Conservation (phyloP, 129 eudicot genomes). For the Daucus carota region DH1_v3.0 NC_030389.2:8020001-8020500, state of each 20-base stretch:
- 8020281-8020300: no score
- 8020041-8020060: slow-evolving; percentile 59
- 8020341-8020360: no score
- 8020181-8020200: slow-evolving; percentile 60
- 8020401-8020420: no score
- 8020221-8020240: slow-evolving; percentile 58
- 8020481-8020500: no score
- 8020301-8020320: no score
- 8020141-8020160: slow-evolving; percentile 34
- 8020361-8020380: no score
- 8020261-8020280: no score
- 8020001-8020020: slow-evolving; percentile 48
- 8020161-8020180: slow-evolving; percentile 60
- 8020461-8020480: no score
- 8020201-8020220: slow-evolving; percentile 38
- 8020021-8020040: slow-evolving; percentile 45
- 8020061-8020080: slow-evolving; percentile 64
- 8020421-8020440: no score
- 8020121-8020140: slow-evolving; percentile 20
- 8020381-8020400: no score
- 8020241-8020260: slow-evolving; percentile 41
- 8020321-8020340: no score
- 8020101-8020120: slow-evolving; percentile 38
- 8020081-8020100: slow-evolving; percentile 60
- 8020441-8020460: no score